Evolutionary conservation across 345 rosid species (phyloP).

Genomic region (Boechera divaricarpa): DNA sequence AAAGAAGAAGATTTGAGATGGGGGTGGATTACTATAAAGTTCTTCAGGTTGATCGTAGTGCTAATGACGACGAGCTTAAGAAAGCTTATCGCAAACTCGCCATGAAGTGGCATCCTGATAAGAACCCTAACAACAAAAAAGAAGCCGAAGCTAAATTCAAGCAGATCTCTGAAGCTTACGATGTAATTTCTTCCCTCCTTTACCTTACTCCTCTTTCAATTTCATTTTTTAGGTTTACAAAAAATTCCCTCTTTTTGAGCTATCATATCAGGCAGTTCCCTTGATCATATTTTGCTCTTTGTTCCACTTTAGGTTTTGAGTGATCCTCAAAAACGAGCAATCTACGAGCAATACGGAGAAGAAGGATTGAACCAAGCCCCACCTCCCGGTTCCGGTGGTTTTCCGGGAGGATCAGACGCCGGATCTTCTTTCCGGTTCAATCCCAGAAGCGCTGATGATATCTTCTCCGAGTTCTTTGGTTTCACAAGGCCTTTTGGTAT

Average conservation of each 20-base stretch:
- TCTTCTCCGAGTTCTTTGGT: conserved; percentile 79
- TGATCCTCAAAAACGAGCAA: conserved; percentile 79
- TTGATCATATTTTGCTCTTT: background rate
- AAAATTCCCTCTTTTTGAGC: background rate
- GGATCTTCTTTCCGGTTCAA: conserved; percentile 67
- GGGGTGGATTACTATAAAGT: conserved; percentile 65
- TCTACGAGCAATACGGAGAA: conserved; percentile 86
- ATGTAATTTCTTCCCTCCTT: conserved; percentile 41
- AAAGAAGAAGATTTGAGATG: conserved; percentile 10
- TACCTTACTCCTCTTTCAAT: conserved; percentile 9
- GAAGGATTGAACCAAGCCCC: conserved; percentile 84
- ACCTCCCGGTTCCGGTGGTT: conserved; percentile 68
- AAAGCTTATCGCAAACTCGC: conserved; percentile 90
- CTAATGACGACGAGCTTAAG: conserved; percentile 77
- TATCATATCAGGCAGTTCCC: background rate
- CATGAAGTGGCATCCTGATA: conserved; percentile 95
- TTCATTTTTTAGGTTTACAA: background rate
- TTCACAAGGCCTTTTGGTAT: conserved; percentile 62
- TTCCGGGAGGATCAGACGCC: conserved; percentile 58
- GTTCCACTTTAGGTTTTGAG: conserved; percentile 61
- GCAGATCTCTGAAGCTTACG: conserved; percentile 87
- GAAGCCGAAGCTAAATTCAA: conserved; percentile 91
- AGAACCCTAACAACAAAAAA: conserved; percentile 81
- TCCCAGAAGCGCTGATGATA: conserved; percentile 73
- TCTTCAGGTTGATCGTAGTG: conserved; percentile 68